phyloP scores from a whole-genome alignment of 2,329 filamentous ascomycete species.

The Paramyrothecium roridum region DNA sequence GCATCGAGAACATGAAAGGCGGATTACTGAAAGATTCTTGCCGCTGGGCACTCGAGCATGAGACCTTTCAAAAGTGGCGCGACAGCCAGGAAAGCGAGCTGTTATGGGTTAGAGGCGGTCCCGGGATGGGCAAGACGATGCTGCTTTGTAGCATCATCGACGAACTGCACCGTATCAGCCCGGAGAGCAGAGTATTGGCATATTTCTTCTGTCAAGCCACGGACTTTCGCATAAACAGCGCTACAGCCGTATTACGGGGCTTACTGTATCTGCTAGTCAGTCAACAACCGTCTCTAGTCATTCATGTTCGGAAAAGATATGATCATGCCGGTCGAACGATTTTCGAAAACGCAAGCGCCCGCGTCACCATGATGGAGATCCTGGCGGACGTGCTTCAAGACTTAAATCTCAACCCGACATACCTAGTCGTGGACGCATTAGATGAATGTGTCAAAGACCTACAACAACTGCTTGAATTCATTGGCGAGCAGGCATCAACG shows the following conservation, averaged over 20 bases:
- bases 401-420: slow-evolving; percentile 15
- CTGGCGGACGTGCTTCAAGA: slow-evolving; percentile 28
- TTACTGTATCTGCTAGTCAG: slow-evolving; percentile 36
- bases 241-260: slow-evolving; percentile 36
- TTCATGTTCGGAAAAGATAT: slow-evolving; percentile 27
- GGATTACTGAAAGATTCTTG: slow-evolving; percentile 26
- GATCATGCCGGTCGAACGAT: slow-evolving; percentile 21
- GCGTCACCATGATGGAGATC: slow-evolving; percentile 19
- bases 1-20: slow-evolving; percentile 30
- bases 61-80: slow-evolving; percentile 12
- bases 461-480: slow-evolving; percentile 25
- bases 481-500: neutral
- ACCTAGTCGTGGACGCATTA: slow-evolving; percentile 42
- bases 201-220: slow-evolving; percentile 43
- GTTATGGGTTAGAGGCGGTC: slow-evolving; percentile 35
- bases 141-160: slow-evolving; percentile 32
- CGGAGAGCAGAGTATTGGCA: slow-evolving; percentile 20
- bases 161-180: slow-evolving; percentile 5
- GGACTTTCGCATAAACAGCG: slow-evolving; percentile 31
- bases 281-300: slow-evolving; percentile 29
- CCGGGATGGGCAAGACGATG: slow-evolving; percentile 44
- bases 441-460: slow-evolving; percentile 36
- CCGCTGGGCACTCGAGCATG: slow-evolving; percentile 27
- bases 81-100: slow-evolving; percentile 12
- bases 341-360: slow-evolving; percentile 36